Evolutionary conservation across 176 grass and related monocot genomes (phyloP).

Genomic region (Phoenix dactylifera): DNA sequence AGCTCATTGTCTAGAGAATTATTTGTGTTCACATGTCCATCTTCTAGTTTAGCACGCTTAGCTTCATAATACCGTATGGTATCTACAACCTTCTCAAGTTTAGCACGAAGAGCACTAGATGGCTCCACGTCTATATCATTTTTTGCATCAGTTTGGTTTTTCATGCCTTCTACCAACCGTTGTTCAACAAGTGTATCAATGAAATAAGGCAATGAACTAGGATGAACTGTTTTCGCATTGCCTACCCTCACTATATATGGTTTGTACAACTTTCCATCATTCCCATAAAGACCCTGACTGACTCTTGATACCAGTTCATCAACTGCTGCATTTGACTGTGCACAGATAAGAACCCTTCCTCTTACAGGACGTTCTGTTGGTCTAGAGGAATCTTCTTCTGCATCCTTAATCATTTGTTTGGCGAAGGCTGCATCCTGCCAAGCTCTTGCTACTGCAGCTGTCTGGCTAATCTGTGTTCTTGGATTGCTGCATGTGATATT

Average conservation of each 20-base stretch:
- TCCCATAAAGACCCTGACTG: conserved; percentile 60
- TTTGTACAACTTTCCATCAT: conserved; percentile 61
- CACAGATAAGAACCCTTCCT: conserved; percentile 84
- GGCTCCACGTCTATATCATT: conserved; percentile 46
- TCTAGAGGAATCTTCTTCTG: conserved; percentile 40
- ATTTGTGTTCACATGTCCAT: conserved; percentile 33
- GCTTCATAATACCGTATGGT: conserved; percentile 79
- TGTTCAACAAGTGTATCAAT: conserved; percentile 95
- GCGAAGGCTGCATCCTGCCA: conserved; percentile 89
- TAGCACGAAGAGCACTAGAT: conserved; percentile 61
- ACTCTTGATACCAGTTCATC: conserved; percentile 94
- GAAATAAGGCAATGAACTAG: conserved; percentile 74
- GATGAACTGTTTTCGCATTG: conserved; percentile 88
- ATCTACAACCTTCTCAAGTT: conserved; percentile 80
- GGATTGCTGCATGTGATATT: conserved; percentile 32
- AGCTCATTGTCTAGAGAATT: conserved; percentile 4
- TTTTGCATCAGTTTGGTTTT: conserved; percentile 33
- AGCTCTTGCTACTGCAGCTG: conserved; percentile 64
- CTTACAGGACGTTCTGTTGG: conserved; percentile 33
- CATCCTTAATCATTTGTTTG: conserved; percentile 61
- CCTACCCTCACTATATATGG: conserved; percentile 90
- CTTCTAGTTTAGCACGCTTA: conserved; percentile 55
- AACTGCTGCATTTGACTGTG: conserved; percentile 92
- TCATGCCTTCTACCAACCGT: conserved; percentile 58
- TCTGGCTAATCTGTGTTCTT: conserved; percentile 48